Base-by-base conservation (phyloP, 192 early-diverging fungal genomes). In the Backusella sp. region DNA sequence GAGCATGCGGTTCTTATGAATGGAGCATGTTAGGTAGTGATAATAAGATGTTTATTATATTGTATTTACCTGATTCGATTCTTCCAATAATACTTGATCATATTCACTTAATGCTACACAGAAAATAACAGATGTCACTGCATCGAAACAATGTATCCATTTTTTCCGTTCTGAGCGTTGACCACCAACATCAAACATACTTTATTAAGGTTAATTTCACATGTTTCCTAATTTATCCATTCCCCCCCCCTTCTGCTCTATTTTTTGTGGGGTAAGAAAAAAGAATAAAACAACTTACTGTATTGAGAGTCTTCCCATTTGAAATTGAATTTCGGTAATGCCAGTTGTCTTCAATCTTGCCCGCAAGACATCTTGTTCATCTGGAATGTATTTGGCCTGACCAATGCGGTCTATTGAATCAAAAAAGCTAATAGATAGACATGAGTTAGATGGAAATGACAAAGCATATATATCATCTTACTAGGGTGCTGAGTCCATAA, bases 301-400 rank as follows among this genome's bases (percentile, higher is more conserved):
- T 89, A 99, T 90, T 80, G 85, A 94, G 26, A 97, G 86, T 74
- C 94, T 90, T 34, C 94, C 95, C 89, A 98, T 94, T 77, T 92
- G 93, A 84, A 98, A 97, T 66, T 92, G 90, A 30, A 95, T 97
- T 85, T 99, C 98, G 14, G 95, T 95, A 79, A 99, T 99, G 71
- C 96, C 96, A 14, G 98, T 98, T 14, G 98, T 96, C 85, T 97
- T 99, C 67, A 96, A 93, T 73, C 98, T 93, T 42, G 98, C 94
- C 35, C 95, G 88, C 74, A 99, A 88, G 39, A 99, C 95, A 83
- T 99, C 98, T 75, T 95, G 94, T 76, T 97, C 98, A 56, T 90
- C 95, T 34, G 98, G 98, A 69, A 93, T 80, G 80, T 97, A 99
- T 73, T 95, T 90, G 34, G 91, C 86, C 41, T 88, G 86, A 30